Base-by-base conservation (phyloP, 2,329 filamentous ascomycete species). In the Colletotrichum costaricense region DNA sequence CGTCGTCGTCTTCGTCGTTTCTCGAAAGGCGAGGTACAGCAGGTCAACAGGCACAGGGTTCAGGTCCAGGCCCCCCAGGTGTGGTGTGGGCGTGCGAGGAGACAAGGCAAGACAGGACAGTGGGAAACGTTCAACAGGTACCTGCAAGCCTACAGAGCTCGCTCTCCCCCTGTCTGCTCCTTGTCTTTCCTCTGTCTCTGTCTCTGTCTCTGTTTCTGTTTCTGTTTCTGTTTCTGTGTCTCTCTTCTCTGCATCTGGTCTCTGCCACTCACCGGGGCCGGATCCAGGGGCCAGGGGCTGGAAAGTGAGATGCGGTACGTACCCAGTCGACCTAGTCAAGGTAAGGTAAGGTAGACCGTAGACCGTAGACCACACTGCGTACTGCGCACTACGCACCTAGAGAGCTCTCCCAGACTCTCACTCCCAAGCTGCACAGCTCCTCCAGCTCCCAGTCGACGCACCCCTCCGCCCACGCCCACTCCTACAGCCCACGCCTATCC, bases 41-140 rank as follows among this genome's bases (percentile, higher is more conserved):
- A 16, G 16, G 42, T 19, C 42, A n/a, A 46, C 42, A 46, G 19
- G 42, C 5, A n/a, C 42, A 46, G 22, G 52, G 11, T 14, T 14
- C 57, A 52, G 60, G 60, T 38, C 65, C 6, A n/a, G 16, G 24
- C 59, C 59, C 59, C 16, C 35, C 59, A 38, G 30, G 35, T 16
- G 14, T 42, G n/a, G 35, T 16, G 6, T 42, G 14, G 19, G 42
- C 19, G 42, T 19, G 9, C 14, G 22, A 26, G 7, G 62, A 22
- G 12, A 35, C 66, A 46, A 49, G 49, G 57, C 63, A 12, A 66
- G 68, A 71, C 33, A 60, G 54, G 55, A 60, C 68, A 60, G 68
- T 55, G 63, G 42, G 63, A 66, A 66, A 60, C 62, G 59, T 54
- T 54, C 54, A 46, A 55, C n/a, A 55, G 55, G 63, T 60, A 70